Base-by-base conservation (phyloP, 805 yeast genomes). In the Kockiozyma suomiensis region DNA sequence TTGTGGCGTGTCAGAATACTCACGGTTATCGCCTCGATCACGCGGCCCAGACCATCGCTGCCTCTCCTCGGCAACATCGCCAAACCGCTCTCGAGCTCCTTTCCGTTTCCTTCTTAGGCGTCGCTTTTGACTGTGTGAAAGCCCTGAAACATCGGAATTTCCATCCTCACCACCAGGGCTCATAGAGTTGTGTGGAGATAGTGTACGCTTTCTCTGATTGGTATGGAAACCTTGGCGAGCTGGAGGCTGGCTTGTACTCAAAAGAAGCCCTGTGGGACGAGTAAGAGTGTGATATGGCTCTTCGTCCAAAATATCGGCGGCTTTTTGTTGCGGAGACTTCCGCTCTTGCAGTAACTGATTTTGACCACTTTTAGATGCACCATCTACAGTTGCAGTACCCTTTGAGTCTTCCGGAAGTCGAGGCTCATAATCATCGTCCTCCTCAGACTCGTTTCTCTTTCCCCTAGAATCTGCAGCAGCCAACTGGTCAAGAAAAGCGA, bases 251-350 rank as follows among this genome's bases (percentile, higher is more conserved):
- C 12, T 12, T 12, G 28, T 8, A 33, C 28, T 26, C 32, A 25
- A 38, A 2, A 33, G 43, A n/a, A 59, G 51, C 10, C 33, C 21
- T 3, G 60, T 50, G 6, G 66, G 66, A 17, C 66, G 37, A 0
- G 65, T 48, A 13, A 62, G 57, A 13, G 66, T 61, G 37, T 59
- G 56, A 21, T 62, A 62, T 12, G 66, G 66, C 30, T 60, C 66
- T 23, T 62, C 66, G 35, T 62, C 66, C 15, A 30, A 25, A n/a
- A 19, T 32, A 6, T 41, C 37, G 5, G 57, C 41, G 6, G 50
- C 3, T 21, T 52, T 50, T 26, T 10, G 30, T 25, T 50, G 17
- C 23, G 35, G 37, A 6, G 3, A 6, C 15, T n/a, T 26, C 32
- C 19, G 47, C 13, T 28, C 37, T 40, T 42, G 47, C n/a, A n/a